phyloP scores from a whole-genome alignment of 192 early-diverging fungal species.

The Backusella luteola region DNA sequence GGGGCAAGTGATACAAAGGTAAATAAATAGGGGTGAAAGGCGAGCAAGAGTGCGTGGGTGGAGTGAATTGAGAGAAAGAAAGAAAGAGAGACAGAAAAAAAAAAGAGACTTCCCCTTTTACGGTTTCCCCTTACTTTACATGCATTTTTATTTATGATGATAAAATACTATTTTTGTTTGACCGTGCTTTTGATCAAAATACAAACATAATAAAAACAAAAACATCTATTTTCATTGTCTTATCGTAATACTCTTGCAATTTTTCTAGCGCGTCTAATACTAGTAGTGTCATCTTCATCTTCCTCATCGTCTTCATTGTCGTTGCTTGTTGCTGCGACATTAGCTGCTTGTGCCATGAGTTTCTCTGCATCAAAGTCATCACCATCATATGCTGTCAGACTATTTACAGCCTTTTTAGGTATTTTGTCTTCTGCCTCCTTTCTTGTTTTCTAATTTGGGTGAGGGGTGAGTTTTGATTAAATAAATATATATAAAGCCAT shows the following conservation, averaged over 20 bases:
- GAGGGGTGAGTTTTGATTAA: neutral
- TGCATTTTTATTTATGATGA: neutral
- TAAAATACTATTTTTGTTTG: conserved; percentile 2
- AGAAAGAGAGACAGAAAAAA: neutral
- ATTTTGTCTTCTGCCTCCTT: conserved; percentile 35
- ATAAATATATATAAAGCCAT: conserved; percentile 15
- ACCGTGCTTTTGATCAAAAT: conserved; percentile 1
- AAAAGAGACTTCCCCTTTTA: neutral
- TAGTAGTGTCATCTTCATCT: neutral
- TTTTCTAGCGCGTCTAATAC: conserved; percentile 1
- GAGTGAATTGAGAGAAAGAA: neutral
- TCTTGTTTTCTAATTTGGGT: conserved; percentile 18
- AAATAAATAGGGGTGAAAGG: conserved; percentile 5
- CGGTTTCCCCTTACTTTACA: neutral
- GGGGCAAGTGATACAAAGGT: conserved; percentile 9
- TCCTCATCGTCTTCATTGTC: neutral
- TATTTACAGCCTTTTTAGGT: conserved; percentile 17
- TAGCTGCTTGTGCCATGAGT: conserved; percentile 18
- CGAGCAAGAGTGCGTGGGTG: neutral
- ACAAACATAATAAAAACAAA: conserved; percentile 7
- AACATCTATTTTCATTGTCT: conserved; percentile 7
- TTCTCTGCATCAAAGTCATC: conserved; percentile 43
- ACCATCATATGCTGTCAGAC: conserved; percentile 24
- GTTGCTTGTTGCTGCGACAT: neutral
- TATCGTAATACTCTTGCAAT: conserved; percentile 1